A percentile compares a stretch with the other conserved stretches of the same genome.
phyloP scores from a whole-genome alignment of 768 basidiomycete species.

The Termitomyces sp. region DNA sequence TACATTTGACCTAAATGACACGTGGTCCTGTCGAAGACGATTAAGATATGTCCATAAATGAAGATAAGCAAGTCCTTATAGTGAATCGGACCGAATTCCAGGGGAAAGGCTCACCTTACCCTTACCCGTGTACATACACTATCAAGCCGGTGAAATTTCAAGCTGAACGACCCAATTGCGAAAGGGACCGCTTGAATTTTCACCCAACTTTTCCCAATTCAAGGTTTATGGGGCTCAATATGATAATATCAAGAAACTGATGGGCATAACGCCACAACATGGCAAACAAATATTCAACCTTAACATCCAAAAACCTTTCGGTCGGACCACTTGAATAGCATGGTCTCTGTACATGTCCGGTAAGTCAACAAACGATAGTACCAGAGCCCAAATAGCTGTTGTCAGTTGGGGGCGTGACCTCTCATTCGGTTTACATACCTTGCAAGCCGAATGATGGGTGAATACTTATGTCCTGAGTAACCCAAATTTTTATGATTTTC shows the following conservation, averaged over 20 bases:
- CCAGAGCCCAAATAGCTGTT: not conserved
- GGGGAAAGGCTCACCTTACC: not conserved
- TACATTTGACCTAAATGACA: slow-evolving; percentile 1
- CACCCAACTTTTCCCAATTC: not conserved
- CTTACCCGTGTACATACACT: not conserved
- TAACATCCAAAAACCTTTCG: not conserved
- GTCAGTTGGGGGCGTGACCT: not conserved
- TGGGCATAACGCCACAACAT: slow-evolving; percentile 4
- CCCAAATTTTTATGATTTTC: not conserved
- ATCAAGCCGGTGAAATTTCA: not conserved
- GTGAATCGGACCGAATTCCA: not conserved
- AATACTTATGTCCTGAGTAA: not conserved
- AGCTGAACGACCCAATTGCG: not conserved
- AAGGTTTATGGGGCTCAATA: not conserved
- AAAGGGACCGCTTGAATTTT: not conserved
- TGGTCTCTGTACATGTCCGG: not conserved
- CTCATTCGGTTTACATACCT: not conserved
- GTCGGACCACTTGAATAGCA: not conserved
- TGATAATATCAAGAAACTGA: not conserved
- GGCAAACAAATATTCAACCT: not conserved
- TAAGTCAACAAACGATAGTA: not conserved
- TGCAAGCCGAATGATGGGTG: too few species aligned
- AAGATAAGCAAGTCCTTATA: not conserved
- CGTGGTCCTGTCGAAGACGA: slow-evolving; percentile 12
- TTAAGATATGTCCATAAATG: slow-evolving; percentile 7